A percentile compares a stretch with the other conserved stretches of the same genome.
Evolutionary conservation across 2,329 filamentous ascomycete genomes (phyloP).

Genomic region (Microcyclosporella mali): DNA sequence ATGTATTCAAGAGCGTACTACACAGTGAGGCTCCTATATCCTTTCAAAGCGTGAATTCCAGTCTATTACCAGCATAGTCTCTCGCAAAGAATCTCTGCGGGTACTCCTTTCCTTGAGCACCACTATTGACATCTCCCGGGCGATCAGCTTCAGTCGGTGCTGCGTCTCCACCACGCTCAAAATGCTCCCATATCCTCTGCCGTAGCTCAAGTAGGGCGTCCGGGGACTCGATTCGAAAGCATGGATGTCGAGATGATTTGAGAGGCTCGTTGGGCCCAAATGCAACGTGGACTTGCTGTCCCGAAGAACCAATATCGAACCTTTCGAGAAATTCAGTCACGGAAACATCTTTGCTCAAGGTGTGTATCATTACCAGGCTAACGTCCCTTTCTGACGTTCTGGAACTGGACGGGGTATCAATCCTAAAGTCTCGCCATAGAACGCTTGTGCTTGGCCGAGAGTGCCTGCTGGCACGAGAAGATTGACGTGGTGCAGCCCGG

Average conservation of each 20-base stretch:
- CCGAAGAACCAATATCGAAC: slow-evolving; percentile 52
- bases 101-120: slow-evolving; percentile 53
- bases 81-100: slow-evolving; percentile 57
- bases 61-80: slow-evolving; percentile 37
- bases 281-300: slow-evolving; percentile 50
- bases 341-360: neutral
- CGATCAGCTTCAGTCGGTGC: slow-evolving; percentile 51
- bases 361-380: slow-evolving; percentile 46
- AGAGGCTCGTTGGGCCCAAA: slow-evolving; percentile 41
- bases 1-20: no score
- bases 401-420: slow-evolving; percentile 50
- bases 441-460: slow-evolving; percentile 46
- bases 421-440: slow-evolving; percentile 53
- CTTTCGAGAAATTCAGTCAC: slow-evolving; percentile 8
- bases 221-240: slow-evolving; percentile 48
- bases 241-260: slow-evolving; percentile 50
- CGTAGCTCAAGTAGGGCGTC: slow-evolving; percentile 47
- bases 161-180: slow-evolving; percentile 41
- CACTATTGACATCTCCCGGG: slow-evolving; percentile 44
- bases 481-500: slow-evolving; percentile 53
- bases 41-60: slow-evolving; percentile 35
- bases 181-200: slow-evolving; percentile 48
- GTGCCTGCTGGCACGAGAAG: slow-evolving; percentile 51
- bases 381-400: slow-evolving; percentile 42
- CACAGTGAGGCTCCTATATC: no score